Conservation (phyloP, 1,284 basidiomycete genomes). For the Chalciporus piperatoides region DNA sequence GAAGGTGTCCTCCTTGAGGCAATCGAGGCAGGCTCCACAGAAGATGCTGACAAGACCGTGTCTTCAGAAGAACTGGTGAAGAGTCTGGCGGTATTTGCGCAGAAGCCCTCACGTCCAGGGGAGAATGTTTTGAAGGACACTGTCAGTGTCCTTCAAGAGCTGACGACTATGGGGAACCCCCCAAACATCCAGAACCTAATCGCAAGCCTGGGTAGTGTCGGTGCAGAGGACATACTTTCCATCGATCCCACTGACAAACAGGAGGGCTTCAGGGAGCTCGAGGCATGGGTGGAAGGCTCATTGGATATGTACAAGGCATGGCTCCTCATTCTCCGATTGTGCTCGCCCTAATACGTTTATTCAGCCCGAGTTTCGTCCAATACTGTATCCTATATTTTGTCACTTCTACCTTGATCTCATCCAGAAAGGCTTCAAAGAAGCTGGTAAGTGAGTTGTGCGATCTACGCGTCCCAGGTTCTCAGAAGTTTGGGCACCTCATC, state of each 20-base stretch:
- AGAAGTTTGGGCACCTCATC: background rate
- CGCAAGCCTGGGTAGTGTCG: constrained; percentile 69
- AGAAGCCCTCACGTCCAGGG: constrained; percentile 58
- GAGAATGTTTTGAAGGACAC: constrained; percentile 68
- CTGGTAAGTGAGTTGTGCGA: constrained; percentile 47
- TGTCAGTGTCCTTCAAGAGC: constrained; percentile 59
- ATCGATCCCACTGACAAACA: constrained; percentile 88
- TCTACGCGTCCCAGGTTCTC: constrained; percentile 2
- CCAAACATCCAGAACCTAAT: constrained; percentile 71
- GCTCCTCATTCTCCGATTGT: constrained; percentile 6
- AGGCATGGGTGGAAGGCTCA: constrained; percentile 92
- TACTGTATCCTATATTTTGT: constrained; percentile 94
- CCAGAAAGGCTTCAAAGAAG: constrained; percentile 85
- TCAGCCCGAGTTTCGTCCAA: constrained; percentile 89
- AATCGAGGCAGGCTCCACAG: constrained; percentile 53
- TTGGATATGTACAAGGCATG: constrained; percentile 80
- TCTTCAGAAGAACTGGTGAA: constrained; percentile 65
- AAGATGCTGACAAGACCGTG: constrained; percentile 48
- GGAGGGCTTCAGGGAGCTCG: constrained; percentile 82
- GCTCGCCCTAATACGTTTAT: constrained; percentile 7
- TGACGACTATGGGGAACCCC: constrained; percentile 60
- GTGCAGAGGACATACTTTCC: constrained; percentile 78
- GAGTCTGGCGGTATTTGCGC: constrained; percentile 59
- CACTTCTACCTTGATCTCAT: constrained; percentile 97
- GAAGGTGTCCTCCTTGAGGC: constrained; percentile 68